phyloP scores from a whole-genome alignment of 2,329 filamentous ascomycete species.

The Aspergillus transmontanensis region DNA sequence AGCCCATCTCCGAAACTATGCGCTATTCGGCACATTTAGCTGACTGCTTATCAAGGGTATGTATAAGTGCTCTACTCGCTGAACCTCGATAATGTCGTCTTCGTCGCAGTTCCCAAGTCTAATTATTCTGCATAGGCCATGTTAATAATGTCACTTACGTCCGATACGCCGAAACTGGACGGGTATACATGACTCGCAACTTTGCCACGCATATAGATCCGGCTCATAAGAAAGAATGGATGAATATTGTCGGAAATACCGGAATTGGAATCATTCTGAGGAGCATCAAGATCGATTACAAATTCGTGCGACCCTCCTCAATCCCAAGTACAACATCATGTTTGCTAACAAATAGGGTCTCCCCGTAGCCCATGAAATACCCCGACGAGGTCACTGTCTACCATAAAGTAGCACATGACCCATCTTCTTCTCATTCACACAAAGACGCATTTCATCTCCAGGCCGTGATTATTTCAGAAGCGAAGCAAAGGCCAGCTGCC shows the following conservation, averaged over 20 bases:
- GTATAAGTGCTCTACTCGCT: neutral
- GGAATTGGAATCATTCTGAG: conserved; percentile 74
- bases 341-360: conserved; percentile 10
- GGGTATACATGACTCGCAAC: conserved; percentile 76
- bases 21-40: neutral
- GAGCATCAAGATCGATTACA: conserved; percentile 81
- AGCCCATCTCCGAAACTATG: neutral
- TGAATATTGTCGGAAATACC: conserved; percentile 66
- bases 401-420: conserved; percentile 69
- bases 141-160: conserved; percentile 87
- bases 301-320: conserved; percentile 66
- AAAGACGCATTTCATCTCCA: conserved; percentile 50
- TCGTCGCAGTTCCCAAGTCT: conserved; percentile 6
- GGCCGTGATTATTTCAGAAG: conserved; percentile 72
- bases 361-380: conserved; percentile 73
- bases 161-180: conserved; percentile 77
- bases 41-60: conserved; percentile 29
- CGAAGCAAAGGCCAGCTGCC: conserved; percentile 71
- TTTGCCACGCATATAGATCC: conserved; percentile 67
- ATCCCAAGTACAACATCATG: neutral
- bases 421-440: conserved; percentile 37
- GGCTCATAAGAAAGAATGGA: conserved; percentile 65
- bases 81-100: neutral
- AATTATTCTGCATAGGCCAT: conserved; percentile 58
- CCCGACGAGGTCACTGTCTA: conserved; percentile 82